Conservation (phyloP, 768 basidiomycete genomes). For the Boletus coccyginus region DNA sequence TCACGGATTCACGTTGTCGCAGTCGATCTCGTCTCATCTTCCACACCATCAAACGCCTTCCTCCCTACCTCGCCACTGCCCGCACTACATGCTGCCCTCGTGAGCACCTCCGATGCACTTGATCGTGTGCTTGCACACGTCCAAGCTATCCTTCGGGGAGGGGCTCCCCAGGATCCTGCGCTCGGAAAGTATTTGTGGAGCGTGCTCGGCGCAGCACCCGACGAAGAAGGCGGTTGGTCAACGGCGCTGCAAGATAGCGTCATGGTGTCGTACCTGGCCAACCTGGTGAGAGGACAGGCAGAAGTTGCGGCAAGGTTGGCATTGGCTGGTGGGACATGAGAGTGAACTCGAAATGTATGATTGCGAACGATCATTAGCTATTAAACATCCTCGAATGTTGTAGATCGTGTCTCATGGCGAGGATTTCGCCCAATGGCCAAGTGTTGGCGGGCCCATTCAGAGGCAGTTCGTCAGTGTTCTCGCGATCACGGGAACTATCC, state of each 20-base stretch:
- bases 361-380: slow-evolving; percentile 34
- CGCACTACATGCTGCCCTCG: slow-evolving; percentile 46
- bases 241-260: slow-evolving; percentile 84
- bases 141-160: slow-evolving; percentile 73
- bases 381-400: slow-evolving; percentile 98
- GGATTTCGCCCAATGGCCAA: slow-evolving; percentile 95
- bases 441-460: slow-evolving; percentile 75
- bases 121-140: slow-evolving; percentile 87
- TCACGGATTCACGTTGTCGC: slow-evolving; percentile 3
- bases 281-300: slow-evolving; percentile 89
- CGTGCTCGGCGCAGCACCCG: slow-evolving; percentile 68
- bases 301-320: slow-evolving; percentile 88
- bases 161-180: slow-evolving; percentile 74
- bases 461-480: slow-evolving; percentile 17
- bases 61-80: slow-evolving; percentile 62
- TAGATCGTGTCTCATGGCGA: slow-evolving; percentile 86
- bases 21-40: slow-evolving; percentile 75
- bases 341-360: slow-evolving; percentile 5
- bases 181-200: slow-evolving; percentile 92
- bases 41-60: slow-evolving; percentile 34
- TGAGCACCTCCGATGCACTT: slow-evolving; percentile 71
- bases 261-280: slow-evolving; percentile 93
- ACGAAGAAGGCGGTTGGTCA: slow-evolving; percentile 75
- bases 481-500: background rate
- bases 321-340: slow-evolving; percentile 48